These are phyloP conservation scores for Clarireedia monteithiana DNA, from an alignment of 2,329 filamentous ascomycete species.

Conservation along the genomic window DNA sequence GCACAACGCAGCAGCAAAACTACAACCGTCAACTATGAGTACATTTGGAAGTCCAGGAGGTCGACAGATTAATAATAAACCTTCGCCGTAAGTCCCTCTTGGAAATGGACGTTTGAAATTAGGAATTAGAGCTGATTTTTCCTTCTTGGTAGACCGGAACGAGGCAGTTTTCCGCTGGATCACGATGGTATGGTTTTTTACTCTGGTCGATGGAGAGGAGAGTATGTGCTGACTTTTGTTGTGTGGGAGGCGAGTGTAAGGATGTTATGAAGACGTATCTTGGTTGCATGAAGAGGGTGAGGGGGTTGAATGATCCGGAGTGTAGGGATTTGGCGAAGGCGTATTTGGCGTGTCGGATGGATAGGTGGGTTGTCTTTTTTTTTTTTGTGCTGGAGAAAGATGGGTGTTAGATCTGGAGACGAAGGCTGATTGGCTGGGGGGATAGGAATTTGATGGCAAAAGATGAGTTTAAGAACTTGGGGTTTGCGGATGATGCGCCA, in stretches of 20 bases:
- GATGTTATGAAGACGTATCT: slow-evolving; percentile 80
- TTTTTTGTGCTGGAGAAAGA: background rate
- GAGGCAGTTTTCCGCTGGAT: slow-evolving; percentile 93
- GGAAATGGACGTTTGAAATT: background rate
- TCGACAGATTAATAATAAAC: slow-evolving; percentile 54
- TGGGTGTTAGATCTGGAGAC: background rate
- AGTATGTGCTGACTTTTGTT: background rate
- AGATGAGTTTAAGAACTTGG: slow-evolving; percentile 91
- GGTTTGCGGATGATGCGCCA: slow-evolving; percentile 46
- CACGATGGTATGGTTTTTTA: slow-evolving; percentile 58
- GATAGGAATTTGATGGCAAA: slow-evolving; percentile 86
- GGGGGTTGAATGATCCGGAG: slow-evolving; percentile 77
- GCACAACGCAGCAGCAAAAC: background rate
- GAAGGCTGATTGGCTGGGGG: background rate
- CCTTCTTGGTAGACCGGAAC: slow-evolving; percentile 61
- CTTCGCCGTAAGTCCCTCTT: slow-evolving; percentile 52
- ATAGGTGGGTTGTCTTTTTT: slow-evolving; percentile 53
- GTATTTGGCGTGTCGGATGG: slow-evolving; percentile 91
- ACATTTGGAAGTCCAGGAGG: slow-evolving; percentile 66
- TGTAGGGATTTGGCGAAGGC: slow-evolving; percentile 81
- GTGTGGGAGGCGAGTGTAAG: slow-evolving; percentile 74
- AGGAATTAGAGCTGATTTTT: background rate
- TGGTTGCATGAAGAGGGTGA: slow-evolving; percentile 74
- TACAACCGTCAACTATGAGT: slow-evolving; percentile 38
- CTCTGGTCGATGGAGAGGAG: background rate